These are phyloP conservation scores for Jackrogersella minutella DNA, from an alignment of 495 filamentous ascomycete species.

Conservation along the genomic window DNA sequence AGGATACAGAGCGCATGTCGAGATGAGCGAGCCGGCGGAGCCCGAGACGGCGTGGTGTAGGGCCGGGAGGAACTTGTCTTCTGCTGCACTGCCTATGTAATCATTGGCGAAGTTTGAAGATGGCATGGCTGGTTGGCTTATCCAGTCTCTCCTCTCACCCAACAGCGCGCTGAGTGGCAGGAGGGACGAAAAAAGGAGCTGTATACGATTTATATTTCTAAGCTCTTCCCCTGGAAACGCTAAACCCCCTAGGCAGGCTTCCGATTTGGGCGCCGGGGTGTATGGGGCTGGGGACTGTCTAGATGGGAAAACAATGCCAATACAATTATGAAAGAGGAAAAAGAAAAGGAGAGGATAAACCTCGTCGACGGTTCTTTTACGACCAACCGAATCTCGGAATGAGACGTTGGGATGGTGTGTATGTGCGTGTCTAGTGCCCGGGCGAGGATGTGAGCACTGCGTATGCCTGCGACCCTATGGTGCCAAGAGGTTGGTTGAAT, in stretches of 20 bases:
- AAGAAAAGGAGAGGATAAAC: conserved; percentile 6
- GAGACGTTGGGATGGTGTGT: conserved; percentile 6
- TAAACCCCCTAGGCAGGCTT: too few species aligned
- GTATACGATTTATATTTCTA: conserved; percentile 30
- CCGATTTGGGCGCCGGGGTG: conserved; percentile 22
- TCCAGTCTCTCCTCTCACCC: conserved; percentile 3
- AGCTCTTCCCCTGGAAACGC: too few species aligned
- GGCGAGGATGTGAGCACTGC: conserved; percentile 6
- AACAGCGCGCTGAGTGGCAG: conserved; percentile 17
- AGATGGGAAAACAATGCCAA: conserved; percentile 5
- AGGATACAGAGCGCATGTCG: conserved; percentile 82
- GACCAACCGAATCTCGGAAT: conserved; percentile 32
- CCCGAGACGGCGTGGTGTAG: conserved; percentile 89
- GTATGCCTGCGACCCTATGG: conserved; percentile 21
- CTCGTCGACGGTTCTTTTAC: background rate
- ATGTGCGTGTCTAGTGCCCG: conserved; percentile 3
- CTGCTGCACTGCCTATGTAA: conserved; percentile 7
- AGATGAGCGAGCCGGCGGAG: conserved; percentile 78
- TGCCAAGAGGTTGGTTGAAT: conserved; percentile 31
- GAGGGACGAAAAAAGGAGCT: conserved; percentile 2
- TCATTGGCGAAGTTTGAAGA: conserved; percentile 23
- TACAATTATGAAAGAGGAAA: background rate
- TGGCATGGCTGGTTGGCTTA: conserved; percentile 27
- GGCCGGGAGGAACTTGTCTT: conserved; percentile 70
- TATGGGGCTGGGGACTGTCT: background rate